These are phyloP conservation scores for Cladosporium phlei DNA, from an alignment of 2,329 filamentous ascomycete species.

Conservation along the genomic window DNA sequence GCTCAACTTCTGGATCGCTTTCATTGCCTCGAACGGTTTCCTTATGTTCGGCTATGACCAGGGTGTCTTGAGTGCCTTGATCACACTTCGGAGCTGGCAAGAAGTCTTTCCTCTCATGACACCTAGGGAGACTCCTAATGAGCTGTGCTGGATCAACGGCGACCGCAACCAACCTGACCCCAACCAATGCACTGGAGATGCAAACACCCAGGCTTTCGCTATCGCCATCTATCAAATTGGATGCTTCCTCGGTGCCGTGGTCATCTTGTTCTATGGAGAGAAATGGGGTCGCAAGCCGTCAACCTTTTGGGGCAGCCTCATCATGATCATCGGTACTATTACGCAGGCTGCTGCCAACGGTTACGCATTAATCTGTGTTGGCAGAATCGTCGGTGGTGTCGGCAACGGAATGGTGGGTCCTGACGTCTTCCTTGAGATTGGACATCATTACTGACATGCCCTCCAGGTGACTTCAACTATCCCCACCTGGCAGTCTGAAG, in stretches of 20 bases:
- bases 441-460: neutral
- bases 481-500: conserved; percentile 48
- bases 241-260: conserved; percentile 13
- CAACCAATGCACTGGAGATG: conserved; percentile 20
- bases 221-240: conserved; percentile 22
- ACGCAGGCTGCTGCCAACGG: conserved; percentile 44
- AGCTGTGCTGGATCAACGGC: conserved; percentile 10
- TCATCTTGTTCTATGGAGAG: conserved; percentile 13
- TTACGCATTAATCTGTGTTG: conserved; percentile 42
- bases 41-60: conserved; percentile 15
- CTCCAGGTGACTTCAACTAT: conserved; percentile 28
- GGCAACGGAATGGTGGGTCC: conserved; percentile 49
- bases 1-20: conserved; percentile 12
- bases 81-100: conserved; percentile 25
- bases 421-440: too few species aligned
- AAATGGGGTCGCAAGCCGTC: conserved; percentile 14
- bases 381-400: conserved; percentile 46
- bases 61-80: conserved; percentile 55
- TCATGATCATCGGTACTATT: conserved; percentile 46
- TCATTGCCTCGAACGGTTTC: conserved; percentile 14
- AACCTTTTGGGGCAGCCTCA: conserved; percentile 21
- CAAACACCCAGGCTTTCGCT: conserved; percentile 39
- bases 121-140: conserved; percentile 9
- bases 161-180: conserved; percentile 6
- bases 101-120: conserved; percentile 14